Evolutionary conservation across 1,284 basidiomycete genomes (phyloP).

Genomic region (Trichosporon inkin): DNA sequence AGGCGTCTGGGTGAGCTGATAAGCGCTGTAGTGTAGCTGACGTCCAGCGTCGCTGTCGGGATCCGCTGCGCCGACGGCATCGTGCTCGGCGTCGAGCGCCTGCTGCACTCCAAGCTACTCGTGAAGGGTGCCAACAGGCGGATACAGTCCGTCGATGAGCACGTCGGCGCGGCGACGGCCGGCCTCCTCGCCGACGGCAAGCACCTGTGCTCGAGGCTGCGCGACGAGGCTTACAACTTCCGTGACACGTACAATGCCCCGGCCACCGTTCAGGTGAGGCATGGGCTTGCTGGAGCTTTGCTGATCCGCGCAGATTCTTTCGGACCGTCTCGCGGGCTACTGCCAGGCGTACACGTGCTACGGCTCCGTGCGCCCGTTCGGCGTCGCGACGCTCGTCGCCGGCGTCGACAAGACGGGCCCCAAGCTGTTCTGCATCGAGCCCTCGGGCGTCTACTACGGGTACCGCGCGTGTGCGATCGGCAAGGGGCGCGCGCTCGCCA

Average conservation of each 20-base stretch:
- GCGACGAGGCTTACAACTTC: constrained; percentile 76
- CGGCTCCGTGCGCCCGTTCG: constrained; percentile 96
- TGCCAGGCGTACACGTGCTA: constrained; percentile 96
- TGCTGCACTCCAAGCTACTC: constrained; percentile 94
- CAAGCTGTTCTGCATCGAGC: constrained; percentile 85
- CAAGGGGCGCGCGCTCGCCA: constrained; percentile 93
- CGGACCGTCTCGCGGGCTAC: constrained; percentile 85
- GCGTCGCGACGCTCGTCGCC: constrained; percentile 86
- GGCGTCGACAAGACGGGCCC: constrained; percentile 87
- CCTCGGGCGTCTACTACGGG: constrained; percentile 88
- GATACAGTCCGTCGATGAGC: constrained; percentile 88
- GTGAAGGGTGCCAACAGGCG: constrained; percentile 89
- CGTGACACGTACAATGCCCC: constrained; percentile 72
- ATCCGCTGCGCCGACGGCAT: constrained; percentile 90
- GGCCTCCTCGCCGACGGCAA: constrained; percentile 92
- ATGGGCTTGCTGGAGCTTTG: neutral
- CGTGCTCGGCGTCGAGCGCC: constrained; percentile 92
- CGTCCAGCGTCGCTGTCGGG: constrained; percentile 75
- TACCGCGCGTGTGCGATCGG: constrained; percentile 92
- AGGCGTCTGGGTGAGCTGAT: constrained; percentile 78
- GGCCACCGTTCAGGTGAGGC: constrained; percentile 70
- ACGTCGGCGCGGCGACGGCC: constrained; percentile 88
- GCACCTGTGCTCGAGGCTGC: constrained; percentile 77
- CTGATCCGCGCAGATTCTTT: constrained; percentile 11
- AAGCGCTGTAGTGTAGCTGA: constrained; percentile 4